phyloP scores from a whole-genome alignment of 108 stramenopile species.

The Cyclotella kingstonii region DNA sequence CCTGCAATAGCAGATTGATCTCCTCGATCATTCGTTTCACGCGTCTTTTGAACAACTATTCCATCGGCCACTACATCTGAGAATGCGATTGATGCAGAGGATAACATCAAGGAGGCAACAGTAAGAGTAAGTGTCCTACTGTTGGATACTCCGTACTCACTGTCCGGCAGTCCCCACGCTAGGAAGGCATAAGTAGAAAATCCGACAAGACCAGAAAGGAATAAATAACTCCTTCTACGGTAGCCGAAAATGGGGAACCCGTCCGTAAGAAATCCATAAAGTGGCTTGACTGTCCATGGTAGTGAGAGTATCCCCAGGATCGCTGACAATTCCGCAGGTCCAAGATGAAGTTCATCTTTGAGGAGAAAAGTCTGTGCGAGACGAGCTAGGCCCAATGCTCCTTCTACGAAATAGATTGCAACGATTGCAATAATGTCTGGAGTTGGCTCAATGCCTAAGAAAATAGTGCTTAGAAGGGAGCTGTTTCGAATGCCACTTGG shows the following conservation, averaged over 20 bases:
- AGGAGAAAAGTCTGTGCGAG: slow-evolving; percentile 92
- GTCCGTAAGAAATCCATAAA: slow-evolving; percentile 92
- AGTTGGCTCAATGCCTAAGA: slow-evolving; percentile 75
- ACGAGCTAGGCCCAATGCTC: slow-evolving; percentile 90
- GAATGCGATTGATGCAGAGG: slow-evolving; percentile 83
- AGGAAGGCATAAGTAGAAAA: slow-evolving; percentile 58
- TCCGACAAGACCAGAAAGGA: slow-evolving; percentile 68
- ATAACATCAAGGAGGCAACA: slow-evolving; percentile 55
- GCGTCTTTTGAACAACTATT: slow-evolving; percentile 88
- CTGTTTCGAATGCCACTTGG: background rate
- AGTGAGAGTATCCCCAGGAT: slow-evolving; percentile 83
- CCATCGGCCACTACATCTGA: slow-evolving; percentile 96
- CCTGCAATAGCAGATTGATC: slow-evolving; percentile 68
- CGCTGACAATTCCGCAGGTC: slow-evolving; percentile 88
- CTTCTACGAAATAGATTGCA: slow-evolving; percentile 94
- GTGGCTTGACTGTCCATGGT: slow-evolving; percentile 93
- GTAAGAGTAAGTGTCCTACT: slow-evolving; percentile 40
- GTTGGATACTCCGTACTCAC: slow-evolving; percentile 11
- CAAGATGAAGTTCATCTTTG: slow-evolving; percentile 92
- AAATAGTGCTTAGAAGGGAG: slow-evolving; percentile 31
- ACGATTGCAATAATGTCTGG: slow-evolving; percentile 85
- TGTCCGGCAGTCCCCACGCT: slow-evolving; percentile 47
- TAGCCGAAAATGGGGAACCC: slow-evolving; percentile 88
- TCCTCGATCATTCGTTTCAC: slow-evolving; percentile 52
- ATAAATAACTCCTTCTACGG: slow-evolving; percentile 79